Percentiles rank a stretch among this genome's conserved stretches.
Evolutionary conservation across 306 rosid genomes (phyloP).

Genomic region (Sindora glabra): DNA sequence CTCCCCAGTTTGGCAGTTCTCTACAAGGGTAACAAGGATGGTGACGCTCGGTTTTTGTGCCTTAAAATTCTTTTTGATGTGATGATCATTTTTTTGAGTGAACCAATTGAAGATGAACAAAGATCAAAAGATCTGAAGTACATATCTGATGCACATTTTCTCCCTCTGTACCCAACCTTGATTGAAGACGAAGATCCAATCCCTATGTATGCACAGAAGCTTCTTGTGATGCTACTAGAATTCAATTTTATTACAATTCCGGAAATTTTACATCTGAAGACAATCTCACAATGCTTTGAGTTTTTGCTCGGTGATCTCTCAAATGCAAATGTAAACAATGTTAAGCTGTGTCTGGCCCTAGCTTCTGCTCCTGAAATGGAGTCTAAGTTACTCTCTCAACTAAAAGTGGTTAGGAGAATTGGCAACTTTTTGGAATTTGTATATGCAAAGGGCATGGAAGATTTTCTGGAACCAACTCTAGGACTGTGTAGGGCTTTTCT

Average conservation of each 20-base stretch:
- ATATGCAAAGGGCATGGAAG: constrained; percentile 85
- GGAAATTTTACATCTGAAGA: constrained; percentile 78
- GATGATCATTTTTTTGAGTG: constrained; percentile 70
- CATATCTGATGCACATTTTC: constrained; percentile 65
- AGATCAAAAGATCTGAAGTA: constrained; percentile 58
- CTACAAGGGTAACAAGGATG: constrained; percentile 91
- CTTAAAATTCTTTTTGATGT: constrained; percentile 79
- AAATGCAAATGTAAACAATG: constrained; percentile 76
- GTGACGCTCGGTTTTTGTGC: constrained; percentile 94
- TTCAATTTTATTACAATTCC: constrained; percentile 60
- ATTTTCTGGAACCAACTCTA: constrained; percentile 82
- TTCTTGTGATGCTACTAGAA: constrained; percentile 96
- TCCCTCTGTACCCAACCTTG: constrained; percentile 87
- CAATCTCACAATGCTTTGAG: constrained; percentile 92
- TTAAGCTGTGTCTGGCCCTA: constrained; percentile 80
- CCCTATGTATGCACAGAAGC: constrained; percentile 91
- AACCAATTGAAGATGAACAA: constrained; percentile 60
- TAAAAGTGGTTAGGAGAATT: constrained; percentile 83
- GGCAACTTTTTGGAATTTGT: constrained; percentile 85
- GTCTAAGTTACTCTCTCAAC: constrained; percentile 81
- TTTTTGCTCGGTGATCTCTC: constrained; percentile 94
- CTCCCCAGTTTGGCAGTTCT: constrained; percentile 91
- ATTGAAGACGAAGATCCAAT: constrained; percentile 94
- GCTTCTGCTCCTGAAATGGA: constrained; percentile 96
- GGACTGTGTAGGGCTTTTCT: constrained; percentile 90